phyloP scores from a whole-genome alignment of 306 rosid genomes.

The Senna siamea region DNA sequence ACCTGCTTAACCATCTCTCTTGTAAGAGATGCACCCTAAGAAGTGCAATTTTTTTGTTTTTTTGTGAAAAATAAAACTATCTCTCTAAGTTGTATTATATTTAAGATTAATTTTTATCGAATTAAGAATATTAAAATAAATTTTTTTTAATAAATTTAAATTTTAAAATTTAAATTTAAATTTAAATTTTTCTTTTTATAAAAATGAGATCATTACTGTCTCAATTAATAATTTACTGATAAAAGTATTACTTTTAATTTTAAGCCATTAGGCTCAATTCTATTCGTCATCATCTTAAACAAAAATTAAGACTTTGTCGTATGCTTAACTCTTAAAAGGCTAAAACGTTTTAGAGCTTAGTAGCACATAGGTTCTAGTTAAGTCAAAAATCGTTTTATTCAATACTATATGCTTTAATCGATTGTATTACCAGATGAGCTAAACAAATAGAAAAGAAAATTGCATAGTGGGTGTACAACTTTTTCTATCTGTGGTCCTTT shows the following conservation, averaged over 20 bases:
- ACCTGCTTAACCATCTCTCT: neutral
- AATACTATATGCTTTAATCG: neutral
- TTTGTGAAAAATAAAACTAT: too few relatives aligned
- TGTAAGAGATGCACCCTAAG: neutral
- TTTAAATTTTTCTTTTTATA: too few relatives aligned
- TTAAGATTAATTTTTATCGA: too few relatives aligned
- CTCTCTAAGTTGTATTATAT: too few relatives aligned
- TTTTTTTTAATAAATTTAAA: too few relatives aligned
- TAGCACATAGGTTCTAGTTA: conserved; percentile 3
- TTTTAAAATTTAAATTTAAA: too few relatives aligned
- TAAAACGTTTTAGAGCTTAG: conserved; percentile 7
- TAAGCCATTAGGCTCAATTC: neutral
- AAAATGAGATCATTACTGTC: too few relatives aligned
- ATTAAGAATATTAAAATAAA: too few relatives aligned
- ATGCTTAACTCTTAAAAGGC: conserved; percentile 10
- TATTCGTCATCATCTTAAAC: neutral
- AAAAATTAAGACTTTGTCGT: conserved; percentile 17
- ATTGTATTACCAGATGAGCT: neutral
- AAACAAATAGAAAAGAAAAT: neutral
- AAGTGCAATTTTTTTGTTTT: too few relatives aligned
- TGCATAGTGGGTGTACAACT: neutral
- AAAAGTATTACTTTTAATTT: neutral
- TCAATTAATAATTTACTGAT: too few relatives aligned
- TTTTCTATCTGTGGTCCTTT: neutral
- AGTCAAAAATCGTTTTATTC: neutral